Evolutionary conservation across 306 rosid species (phyloP).

Genomic region (Carpinus fangiana): DNA sequence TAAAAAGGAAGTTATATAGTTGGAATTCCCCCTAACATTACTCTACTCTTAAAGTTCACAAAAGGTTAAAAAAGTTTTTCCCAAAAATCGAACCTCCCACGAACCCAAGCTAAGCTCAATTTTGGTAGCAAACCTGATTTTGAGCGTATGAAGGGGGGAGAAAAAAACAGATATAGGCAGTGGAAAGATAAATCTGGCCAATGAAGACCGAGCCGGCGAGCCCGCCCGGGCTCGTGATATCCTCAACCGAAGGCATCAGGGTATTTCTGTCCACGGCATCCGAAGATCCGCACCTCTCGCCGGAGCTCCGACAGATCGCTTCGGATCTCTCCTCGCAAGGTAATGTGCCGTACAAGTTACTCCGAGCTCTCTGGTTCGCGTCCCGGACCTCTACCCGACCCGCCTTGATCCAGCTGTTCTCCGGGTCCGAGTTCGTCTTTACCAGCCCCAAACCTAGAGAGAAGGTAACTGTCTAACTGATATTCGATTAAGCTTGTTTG

Average conservation of each 20-base stretch:
- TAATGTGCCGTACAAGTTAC: constrained; percentile 48
- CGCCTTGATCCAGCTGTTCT: constrained; percentile 45
- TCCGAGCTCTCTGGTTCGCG: constrained; percentile 64
- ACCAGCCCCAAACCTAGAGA: constrained; percentile 77
- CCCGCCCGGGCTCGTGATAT: constrained; percentile 56
- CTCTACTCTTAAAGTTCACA: no score
- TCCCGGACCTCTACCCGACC: constrained; percentile 47
- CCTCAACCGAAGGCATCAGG: constrained; percentile 46
- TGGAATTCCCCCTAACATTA: no score
- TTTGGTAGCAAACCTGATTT: background rate
- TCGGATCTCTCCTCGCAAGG: constrained; percentile 47
- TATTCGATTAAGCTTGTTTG: background rate
- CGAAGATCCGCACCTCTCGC: constrained; percentile 44
- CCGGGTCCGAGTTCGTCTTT: constrained; percentile 54
- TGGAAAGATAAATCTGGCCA: no score
- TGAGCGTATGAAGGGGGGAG: no score
- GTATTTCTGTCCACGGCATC: constrained; percentile 56
- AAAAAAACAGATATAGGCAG: background rate
- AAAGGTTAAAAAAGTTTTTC: no score
- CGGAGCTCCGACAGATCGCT: constrained; percentile 57
- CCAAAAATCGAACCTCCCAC: no score
- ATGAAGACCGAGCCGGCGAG: constrained; percentile 20
- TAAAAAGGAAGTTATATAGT: no score
- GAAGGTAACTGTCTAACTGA: constrained; percentile 60
- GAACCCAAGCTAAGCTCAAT: no score